Conservation (phyloP, 257 asterid species). For the Euphrasia confusa region DNA sequence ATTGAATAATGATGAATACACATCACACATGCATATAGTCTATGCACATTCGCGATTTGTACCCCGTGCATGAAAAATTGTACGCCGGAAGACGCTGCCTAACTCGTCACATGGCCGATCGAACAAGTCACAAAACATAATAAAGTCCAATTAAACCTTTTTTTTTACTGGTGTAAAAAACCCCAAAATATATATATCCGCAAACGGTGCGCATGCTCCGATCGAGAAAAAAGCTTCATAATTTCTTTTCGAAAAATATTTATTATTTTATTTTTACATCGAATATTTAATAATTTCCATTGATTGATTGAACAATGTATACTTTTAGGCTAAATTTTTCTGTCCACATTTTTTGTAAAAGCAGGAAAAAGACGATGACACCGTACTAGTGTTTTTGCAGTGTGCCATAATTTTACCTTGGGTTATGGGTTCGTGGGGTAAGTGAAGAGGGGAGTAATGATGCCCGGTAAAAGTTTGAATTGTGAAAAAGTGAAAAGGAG, state of each 20-base stretch:
- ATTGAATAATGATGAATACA: too few relatives aligned
- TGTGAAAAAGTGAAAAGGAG: conserved; percentile 2
- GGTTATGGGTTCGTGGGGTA: conserved; percentile 25
- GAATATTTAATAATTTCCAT: conserved; percentile 11
- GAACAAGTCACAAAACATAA: conserved; percentile 24
- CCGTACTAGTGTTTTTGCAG: conserved; percentile 32
- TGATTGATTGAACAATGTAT: conserved; percentile 25
- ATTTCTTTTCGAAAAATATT: not conserved
- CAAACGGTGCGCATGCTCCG: conserved; percentile 24
- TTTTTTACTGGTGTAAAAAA: not conserved
- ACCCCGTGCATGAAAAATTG: conserved; percentile 1
- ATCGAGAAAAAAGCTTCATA: conserved; percentile 25
- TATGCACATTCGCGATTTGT: not conserved
- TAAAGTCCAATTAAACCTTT: conserved; percentile 29
- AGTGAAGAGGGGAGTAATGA: conserved; percentile 25
- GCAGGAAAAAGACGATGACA: conserved; percentile 26
- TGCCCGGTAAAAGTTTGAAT: conserved; percentile 34
- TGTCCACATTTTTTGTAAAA: conserved; percentile 19
- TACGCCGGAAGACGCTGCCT: conserved; percentile 5
- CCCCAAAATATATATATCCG: not conserved
- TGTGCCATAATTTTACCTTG: conserved; percentile 30
- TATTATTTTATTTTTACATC: too few relatives aligned
- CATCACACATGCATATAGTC: not conserved
- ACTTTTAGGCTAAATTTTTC: conserved; percentile 1
- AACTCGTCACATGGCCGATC: conserved; percentile 30